Evolutionary conservation across 805 yeast genomes (phyloP), one percentile per base, ranked within the genome.

Genomic region (Metschnikowia borealis): DNA sequence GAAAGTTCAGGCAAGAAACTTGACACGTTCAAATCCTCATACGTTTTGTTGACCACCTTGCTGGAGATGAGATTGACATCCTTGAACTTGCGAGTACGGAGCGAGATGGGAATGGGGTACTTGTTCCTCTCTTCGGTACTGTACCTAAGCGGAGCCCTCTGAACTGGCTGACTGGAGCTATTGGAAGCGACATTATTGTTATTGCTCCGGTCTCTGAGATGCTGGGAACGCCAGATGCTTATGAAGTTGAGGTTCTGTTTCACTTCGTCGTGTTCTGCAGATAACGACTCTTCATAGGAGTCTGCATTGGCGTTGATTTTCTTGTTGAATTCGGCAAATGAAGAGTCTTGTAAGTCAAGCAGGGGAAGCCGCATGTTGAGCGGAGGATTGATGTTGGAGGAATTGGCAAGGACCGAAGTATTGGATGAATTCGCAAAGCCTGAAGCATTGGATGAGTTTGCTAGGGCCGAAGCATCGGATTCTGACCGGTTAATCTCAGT

Each of bases 1-100:
- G 80, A 71, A 26, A 77, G 45, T 52, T 79, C 79, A 3, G 82
- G 82, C 45, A 79, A 65, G 38, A 71, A 66, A 49, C 69, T 66
- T 20, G 73, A 71, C 1, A 69, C 69, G 31, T 76, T 61, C 29
- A 75, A 56, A 40, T 74, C 79, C 45, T 72, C 74, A 52, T 63
- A 59, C 18, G 70, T 70, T 26, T 79, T 73, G 55, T 74, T 73
- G 14, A 75, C 77, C 4, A 73, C 67, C 50, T 69, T 65, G 46
- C 75, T 67, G 3, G 78, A 69, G 51, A 70, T 62, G 5, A 78
- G 73, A 56, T 70, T 72, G 15, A 72, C 74, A 38, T 72, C 75
- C 49, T 64, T 71, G 58, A 73, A 68, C 48, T 62, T 68, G 51
- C 62, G 66, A 14, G 66, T 61, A 48, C 64, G 59, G 42, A 66